Base-by-base conservation (phyloP, 805 yeast genomes). In the Metschnikowia kofuensis region DNA sequence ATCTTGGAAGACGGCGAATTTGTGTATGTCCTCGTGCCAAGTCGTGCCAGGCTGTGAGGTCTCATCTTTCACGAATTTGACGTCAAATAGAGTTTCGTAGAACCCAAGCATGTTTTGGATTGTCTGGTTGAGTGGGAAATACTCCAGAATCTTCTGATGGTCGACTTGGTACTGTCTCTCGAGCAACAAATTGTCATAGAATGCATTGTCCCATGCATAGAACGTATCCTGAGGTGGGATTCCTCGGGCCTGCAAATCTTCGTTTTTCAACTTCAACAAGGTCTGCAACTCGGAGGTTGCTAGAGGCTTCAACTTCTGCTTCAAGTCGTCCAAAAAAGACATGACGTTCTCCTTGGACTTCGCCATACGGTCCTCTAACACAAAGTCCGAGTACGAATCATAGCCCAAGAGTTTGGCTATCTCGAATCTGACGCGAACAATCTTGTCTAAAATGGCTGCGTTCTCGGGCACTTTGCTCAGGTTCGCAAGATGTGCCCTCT, bases 11-110 rank as follows among this genome's bases (percentile, higher is more conserved):
- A 86, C 89, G 2, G 87, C 82, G 60, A 81, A 81, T 60, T 82
- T 85, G 53, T 80, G 81, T 14, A 87, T 94, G 62, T 88, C 96
- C 47, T 76, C 78, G 60, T 89, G 91, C 96, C 96, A 89, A 13
- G 78, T 76, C 12, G 78, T 68, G 41, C 65, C 70, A 14, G 72
- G 64, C 26, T 65, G 57, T 2, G 67, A 60, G 7, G 67, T 67
- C 4, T 69, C 69, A 32, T 78, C 72, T 59, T 79, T 81, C 42
- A 77, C 76, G 63, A 89, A 87, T 62, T 84, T 81, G 50, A 89
- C 74, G 51, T 80, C 81, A 67, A 89, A 84, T 43, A 89, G 73
- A 2, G 70, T 74, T 64, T 85, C 92, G 63, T 85, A 89, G 53
- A 88, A 79, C 8, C 72, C 69, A 48, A 89, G 70, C 94, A 89